These are phyloP conservation scores for Sphaerulina vaccinii DNA, from an alignment of 2,329 filamentous ascomycete genomes.

Conservation along the genomic window DNA sequence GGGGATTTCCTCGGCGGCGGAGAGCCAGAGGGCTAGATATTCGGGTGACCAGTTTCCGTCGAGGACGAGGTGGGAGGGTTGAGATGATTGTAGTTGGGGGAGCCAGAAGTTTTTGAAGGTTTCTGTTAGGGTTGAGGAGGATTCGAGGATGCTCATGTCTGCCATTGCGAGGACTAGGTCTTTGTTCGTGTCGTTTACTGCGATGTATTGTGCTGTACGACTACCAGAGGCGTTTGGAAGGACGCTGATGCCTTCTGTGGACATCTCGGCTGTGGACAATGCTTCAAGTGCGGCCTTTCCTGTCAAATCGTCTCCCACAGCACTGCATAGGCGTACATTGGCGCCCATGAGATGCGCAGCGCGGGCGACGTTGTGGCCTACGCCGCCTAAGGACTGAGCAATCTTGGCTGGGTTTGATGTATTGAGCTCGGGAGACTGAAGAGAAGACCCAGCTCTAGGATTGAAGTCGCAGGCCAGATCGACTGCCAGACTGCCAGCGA, in stretches of 20 bases:
- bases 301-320: constrained; percentile 75
- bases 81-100: constrained; percentile 55
- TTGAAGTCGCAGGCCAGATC: constrained; percentile 30
- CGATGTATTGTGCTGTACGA: constrained; percentile 86
- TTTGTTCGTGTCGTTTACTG: constrained; percentile 79
- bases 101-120: constrained; percentile 58
- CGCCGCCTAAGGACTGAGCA: constrained; percentile 80
- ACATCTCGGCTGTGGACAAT: constrained; percentile 64
- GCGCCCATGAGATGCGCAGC: constrained; percentile 71
- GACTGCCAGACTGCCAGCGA: constrained; percentile 81
- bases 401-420: constrained; percentile 87
- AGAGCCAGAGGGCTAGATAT: constrained; percentile 67
- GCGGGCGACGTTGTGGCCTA: constrained; percentile 86
- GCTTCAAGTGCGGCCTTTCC: constrained; percentile 70
- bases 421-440: constrained; percentile 56
- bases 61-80: constrained; percentile 75
- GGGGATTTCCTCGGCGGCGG: constrained; percentile 56
- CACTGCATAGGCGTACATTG: constrained; percentile 71
- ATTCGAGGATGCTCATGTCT: constrained; percentile 81
- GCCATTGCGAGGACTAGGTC: constrained; percentile 91
- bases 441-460: constrained; percentile 35
- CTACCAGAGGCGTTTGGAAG: constrained; percentile 45
- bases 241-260: constrained; percentile 60
- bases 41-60: constrained; percentile 80
- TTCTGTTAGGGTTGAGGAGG: constrained; percentile 34